phyloP scores from a whole-genome alignment of 1,284 basidiomycete species.

The Mycena citricolor region DNA sequence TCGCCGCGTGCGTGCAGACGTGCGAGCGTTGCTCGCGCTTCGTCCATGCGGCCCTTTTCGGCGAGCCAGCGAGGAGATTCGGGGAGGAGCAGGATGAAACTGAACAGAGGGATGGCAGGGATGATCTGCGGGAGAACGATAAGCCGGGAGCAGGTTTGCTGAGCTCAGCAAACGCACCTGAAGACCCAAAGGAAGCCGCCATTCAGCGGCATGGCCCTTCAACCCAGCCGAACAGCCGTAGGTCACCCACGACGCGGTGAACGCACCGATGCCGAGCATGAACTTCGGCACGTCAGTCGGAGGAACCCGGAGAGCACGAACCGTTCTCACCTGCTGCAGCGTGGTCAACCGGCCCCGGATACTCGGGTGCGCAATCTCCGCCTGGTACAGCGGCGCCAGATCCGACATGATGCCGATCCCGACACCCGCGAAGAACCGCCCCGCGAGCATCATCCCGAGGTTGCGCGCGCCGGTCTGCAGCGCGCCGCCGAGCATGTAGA shows the following conservation, averaged over 20 bases:
- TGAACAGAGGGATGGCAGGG: slow-evolving; percentile 52
- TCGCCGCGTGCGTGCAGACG: slow-evolving; percentile 53
- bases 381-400: slow-evolving; percentile 59
- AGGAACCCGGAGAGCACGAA: not conserved
- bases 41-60: slow-evolving; percentile 49
- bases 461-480: slow-evolving; percentile 52
- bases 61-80: slow-evolving; percentile 62
- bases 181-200: slow-evolving; percentile 54
- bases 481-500: slow-evolving; percentile 51
- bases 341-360: slow-evolving; percentile 62
- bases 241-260: slow-evolving; percentile 46
- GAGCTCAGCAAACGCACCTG: slow-evolving; percentile 30
- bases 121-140: slow-evolving; percentile 30
- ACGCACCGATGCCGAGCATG: slow-evolving; percentile 46
- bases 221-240: slow-evolving; percentile 39
- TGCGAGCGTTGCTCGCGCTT: slow-evolving; percentile 37
- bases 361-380: slow-evolving; percentile 64
- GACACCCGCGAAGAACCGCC: slow-evolving; percentile 56
- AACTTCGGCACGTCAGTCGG: slow-evolving; percentile 27
- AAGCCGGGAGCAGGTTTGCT: not conserved
- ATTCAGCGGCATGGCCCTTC: slow-evolving; percentile 41
- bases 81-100: slow-evolving; percentile 50
- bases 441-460: slow-evolving; percentile 61
- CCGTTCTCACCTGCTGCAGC: slow-evolving; percentile 46
- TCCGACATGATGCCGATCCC: slow-evolving; percentile 53